Percentiles rank a stretch among this genome's conserved stretches.
phyloP scores from a whole-genome alignment of 129 eudicot species.

The Arctium lappa region DNA sequence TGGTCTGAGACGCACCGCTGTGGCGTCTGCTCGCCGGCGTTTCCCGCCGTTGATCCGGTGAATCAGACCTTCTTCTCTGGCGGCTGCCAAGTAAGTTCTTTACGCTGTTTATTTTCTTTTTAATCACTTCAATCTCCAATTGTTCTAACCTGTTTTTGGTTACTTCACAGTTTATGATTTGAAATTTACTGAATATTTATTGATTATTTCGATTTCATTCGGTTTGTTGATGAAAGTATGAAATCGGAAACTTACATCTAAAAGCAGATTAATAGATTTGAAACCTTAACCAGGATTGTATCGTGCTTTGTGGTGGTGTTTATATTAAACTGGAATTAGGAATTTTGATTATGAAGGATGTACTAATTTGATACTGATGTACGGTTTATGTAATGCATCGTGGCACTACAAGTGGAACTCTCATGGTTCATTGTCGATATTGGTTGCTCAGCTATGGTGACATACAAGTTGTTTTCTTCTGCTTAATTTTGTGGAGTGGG shows the following conservation, averaged over 20 bases:
- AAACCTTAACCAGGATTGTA: conserved; percentile 16
- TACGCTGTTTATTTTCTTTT: background rate
- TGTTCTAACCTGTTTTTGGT: conserved; percentile 4
- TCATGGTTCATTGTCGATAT: background rate
- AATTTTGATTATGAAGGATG: background rate
- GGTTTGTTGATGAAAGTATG: background rate
- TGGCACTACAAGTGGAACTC: background rate
- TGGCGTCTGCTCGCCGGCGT: conserved; percentile 32
- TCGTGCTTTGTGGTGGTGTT: conserved; percentile 3
- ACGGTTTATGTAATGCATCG: background rate
- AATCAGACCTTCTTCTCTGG: background rate
- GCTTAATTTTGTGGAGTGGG: background rate
- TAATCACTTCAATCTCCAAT: conserved; percentile 9
- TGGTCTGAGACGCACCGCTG: conserved; percentile 25
- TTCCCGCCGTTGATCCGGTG: conserved; percentile 21
- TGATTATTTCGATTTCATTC: background rate
- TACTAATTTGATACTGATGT: background rate
- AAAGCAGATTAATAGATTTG: background rate
- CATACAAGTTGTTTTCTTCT: background rate
- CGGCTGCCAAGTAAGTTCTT: conserved; percentile 14
- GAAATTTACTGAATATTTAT: background rate
- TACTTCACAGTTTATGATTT: conserved; percentile 9
- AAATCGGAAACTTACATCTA: conserved; percentile 16
- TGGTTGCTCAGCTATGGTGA: background rate
- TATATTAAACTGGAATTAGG: background rate